These are phyloP conservation scores for Stachybotrys chlorohalonatus DNA, from an alignment of 2,329 filamentous ascomycete genomes.

Conservation along the genomic window DNA sequence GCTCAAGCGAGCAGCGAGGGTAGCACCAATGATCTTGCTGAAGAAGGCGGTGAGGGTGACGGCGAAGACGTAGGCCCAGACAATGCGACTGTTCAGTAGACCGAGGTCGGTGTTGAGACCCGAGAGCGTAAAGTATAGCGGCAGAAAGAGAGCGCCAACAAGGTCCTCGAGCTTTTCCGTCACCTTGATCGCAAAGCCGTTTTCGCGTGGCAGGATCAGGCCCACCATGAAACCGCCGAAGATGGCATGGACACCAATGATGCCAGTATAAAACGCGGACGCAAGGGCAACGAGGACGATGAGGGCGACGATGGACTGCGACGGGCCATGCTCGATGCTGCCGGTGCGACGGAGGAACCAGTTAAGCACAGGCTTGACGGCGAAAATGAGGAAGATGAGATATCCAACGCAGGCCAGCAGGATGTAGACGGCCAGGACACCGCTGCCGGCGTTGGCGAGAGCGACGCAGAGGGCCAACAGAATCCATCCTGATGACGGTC, in stretches of 20 bases:
- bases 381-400: constrained; percentile 64
- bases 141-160: constrained; percentile 72
- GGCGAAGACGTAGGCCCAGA: constrained; percentile 84
- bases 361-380: constrained; percentile 64
- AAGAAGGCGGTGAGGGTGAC: constrained; percentile 74
- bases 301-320: constrained; percentile 73
- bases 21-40: constrained; percentile 77
- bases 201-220: constrained; percentile 81
- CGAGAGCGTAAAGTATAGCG: constrained; percentile 88
- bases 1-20: constrained; percentile 59
- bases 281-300: constrained; percentile 71
- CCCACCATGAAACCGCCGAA: constrained; percentile 90
- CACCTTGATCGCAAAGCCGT: constrained; percentile 81
- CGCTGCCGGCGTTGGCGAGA: constrained; percentile 78
- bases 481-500: constrained; percentile 51
- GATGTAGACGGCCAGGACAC: constrained; percentile 77
- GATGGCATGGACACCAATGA: constrained; percentile 89
- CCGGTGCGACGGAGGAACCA: constrained; percentile 66
- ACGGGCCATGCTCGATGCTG: constrained; percentile 79
- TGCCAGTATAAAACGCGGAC: constrained; percentile 74
- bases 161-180: constrained; percentile 94
- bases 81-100: constrained; percentile 68
- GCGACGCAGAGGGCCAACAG: constrained; percentile 88
- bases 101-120: constrained; percentile 84
- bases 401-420: constrained; percentile 69